Conservation (phyloP, 768 basidiomycete genomes). For the Lactarius pseudohatsudake region DNA sequence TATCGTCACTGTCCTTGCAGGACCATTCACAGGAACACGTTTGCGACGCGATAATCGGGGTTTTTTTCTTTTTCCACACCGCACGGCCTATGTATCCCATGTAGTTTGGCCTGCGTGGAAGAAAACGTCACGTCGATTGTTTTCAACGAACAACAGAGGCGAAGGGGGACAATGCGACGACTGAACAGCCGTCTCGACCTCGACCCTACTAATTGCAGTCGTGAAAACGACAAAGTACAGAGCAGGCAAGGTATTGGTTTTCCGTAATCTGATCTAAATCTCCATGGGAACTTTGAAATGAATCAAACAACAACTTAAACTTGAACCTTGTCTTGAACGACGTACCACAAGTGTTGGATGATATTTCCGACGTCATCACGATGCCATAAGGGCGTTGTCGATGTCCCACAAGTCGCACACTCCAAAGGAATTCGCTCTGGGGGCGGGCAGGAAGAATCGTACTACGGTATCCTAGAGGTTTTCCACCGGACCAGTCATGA, state of each 20-base stretch:
- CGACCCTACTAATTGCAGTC: conserved; percentile 3
- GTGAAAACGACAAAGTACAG: conserved; percentile 15
- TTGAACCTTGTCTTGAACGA: conserved; percentile 27
- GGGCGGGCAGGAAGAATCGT: too few species aligned
- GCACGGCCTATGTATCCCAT: conserved; percentile 94
- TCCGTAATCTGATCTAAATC: conserved; percentile 33
- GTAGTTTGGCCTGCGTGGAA: conserved; percentile 84
- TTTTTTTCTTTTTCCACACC: conserved; percentile 87
- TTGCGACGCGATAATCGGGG: too few species aligned
- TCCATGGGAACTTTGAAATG: conserved; percentile 25
- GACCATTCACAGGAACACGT: too few species aligned
- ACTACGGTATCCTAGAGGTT: too few species aligned
- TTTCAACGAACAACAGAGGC: conserved; percentile 9
- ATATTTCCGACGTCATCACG: conserved; percentile 89
- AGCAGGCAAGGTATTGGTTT: conserved; percentile 31
- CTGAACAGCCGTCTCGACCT: neutral
- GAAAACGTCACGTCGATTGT: conserved; percentile 28
- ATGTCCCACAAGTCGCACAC: conserved; percentile 88
- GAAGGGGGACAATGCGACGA: neutral
- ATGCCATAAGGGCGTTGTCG: conserved; percentile 87
- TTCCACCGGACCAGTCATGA: too few species aligned
- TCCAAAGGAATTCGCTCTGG: too few species aligned
- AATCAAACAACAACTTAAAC: neutral
- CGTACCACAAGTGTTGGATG: conserved; percentile 94
- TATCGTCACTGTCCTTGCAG: too few species aligned